A percentile compares a stretch with the other conserved stretches of the same genome.
These are phyloP conservation scores for Pontederia crassipes DNA, from an alignment of 176 grass and related monocot genomes.

Conservation along the genomic window DNA sequence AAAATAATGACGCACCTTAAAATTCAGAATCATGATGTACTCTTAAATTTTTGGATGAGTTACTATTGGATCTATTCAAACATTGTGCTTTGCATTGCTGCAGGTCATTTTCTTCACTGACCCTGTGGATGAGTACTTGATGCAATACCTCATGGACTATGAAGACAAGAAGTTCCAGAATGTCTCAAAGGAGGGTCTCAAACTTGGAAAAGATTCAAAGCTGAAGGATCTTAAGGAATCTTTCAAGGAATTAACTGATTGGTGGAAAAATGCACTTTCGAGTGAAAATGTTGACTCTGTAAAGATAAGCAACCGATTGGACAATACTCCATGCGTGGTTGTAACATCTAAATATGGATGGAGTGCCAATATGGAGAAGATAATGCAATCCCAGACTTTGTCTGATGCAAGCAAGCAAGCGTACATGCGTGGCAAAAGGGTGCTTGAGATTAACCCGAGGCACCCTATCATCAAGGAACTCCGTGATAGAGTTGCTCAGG, in stretches of 20 bases:
- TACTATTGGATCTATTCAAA: not conserved
- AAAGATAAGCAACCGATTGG: slow-evolving; percentile 84
- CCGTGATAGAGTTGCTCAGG: slow-evolving; percentile 70
- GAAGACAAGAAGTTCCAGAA: slow-evolving; percentile 99
- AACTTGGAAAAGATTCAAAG: slow-evolving; percentile 88
- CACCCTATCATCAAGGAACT: slow-evolving; percentile 98
- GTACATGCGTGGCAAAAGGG: slow-evolving; percentile 82
- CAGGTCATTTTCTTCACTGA: slow-evolving; percentile 98
- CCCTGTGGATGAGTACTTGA: slow-evolving; percentile 86
- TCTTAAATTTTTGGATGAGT: not conserved
- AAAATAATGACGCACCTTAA: too few species aligned
- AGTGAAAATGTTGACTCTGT: slow-evolving; percentile 78
- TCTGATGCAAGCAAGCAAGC: slow-evolving; percentile 80
- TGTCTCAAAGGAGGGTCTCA: slow-evolving; percentile 90
- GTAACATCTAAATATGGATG: slow-evolving; percentile 84
- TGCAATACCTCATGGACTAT: slow-evolving; percentile 99
- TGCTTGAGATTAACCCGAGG: slow-evolving; percentile 88
- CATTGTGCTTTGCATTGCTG: not conserved
- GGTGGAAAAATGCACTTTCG: slow-evolving; percentile 86
- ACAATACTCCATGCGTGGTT: slow-evolving; percentile 71
- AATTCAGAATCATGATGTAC: too few species aligned
- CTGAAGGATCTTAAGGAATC: slow-evolving; percentile 96
- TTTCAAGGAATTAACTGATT: slow-evolving; percentile 83
- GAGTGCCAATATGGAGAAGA: slow-evolving; percentile 99
- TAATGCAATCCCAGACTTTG: slow-evolving; percentile 85